Conservation (phyloP, 2,329 filamentous ascomycete species). For the Fusarium annulatum region DNA sequence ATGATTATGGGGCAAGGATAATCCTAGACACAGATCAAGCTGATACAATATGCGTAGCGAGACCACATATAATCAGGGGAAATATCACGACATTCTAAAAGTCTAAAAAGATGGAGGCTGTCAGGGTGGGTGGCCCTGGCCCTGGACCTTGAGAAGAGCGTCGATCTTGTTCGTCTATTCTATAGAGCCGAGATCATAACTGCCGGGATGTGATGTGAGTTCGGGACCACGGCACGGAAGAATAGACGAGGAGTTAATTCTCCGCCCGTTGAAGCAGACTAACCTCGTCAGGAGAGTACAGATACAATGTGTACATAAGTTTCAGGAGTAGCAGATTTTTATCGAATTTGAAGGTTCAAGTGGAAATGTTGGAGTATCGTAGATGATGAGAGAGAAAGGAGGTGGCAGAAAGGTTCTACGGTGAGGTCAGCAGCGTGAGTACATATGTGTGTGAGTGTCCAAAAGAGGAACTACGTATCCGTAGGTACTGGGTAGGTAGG, state of each 20-base stretch:
- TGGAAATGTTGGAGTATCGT: neutral
- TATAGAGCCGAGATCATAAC: neutral
- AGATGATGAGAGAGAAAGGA: conserved; percentile 17
- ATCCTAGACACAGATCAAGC: conserved; percentile 2
- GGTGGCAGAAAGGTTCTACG: conserved; percentile 15
- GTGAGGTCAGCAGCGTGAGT: neutral
- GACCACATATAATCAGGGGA: neutral
- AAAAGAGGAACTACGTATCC: neutral
- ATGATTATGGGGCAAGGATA: neutral
- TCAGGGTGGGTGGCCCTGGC: neutral
- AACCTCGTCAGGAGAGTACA: neutral
- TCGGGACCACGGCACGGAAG: conserved; percentile 8
- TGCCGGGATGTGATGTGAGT: neutral
- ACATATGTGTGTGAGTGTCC: neutral
- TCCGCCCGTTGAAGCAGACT: neutral
- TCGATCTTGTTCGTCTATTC: conserved; percentile 4
- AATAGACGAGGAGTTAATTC: neutral
- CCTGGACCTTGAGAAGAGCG: neutral
- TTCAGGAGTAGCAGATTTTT: neutral
- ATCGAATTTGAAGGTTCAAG: neutral
- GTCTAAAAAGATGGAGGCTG: conserved; percentile 1
- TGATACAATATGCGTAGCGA: conserved; percentile 22
- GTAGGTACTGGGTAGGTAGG: neutral
- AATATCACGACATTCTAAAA: conserved; percentile 4
- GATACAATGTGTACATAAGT: neutral